Conservation (phyloP, 805 yeast species). For the Ogataea kodamae region DNA sequence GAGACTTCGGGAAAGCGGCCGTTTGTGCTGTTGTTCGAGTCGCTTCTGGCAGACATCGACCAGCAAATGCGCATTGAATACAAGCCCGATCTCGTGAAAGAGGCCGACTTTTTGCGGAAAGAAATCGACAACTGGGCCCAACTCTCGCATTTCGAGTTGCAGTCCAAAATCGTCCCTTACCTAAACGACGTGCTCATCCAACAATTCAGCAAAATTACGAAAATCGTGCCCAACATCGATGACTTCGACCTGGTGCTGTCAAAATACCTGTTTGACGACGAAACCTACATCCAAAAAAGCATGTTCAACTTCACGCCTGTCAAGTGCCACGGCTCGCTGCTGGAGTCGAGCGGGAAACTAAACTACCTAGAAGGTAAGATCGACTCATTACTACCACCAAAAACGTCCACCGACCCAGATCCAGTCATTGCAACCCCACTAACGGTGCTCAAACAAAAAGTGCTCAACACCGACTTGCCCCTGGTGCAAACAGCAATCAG, state of each 20-base stretch:
- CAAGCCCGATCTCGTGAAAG: conserved; percentile 11
- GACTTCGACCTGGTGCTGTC: conserved; percentile 31
- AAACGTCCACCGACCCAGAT: conserved; percentile 1
- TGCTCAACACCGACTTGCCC: conserved; percentile 25
- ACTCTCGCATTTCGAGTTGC: conserved; percentile 34
- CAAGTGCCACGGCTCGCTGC: conserved; percentile 31
- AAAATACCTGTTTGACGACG: conserved; percentile 27
- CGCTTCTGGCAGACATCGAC: conserved; percentile 27
- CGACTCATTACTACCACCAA: conserved; percentile 25
- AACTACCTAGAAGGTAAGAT: conserved; percentile 32
- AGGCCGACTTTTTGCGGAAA: conserved; percentile 11
- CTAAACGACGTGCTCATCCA: conserved; percentile 26
- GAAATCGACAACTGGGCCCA: conserved; percentile 34
- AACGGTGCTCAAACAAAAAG: conserved; percentile 16
- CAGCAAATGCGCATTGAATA: conserved; percentile 11
- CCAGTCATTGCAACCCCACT: conserved; percentile 15
- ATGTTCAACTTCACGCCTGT: conserved; percentile 24
- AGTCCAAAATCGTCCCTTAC: conserved; percentile 31
- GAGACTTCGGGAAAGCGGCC: conserved; percentile 33
- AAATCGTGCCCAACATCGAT: conserved; percentile 32
- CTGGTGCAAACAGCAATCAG: conserved; percentile 27
- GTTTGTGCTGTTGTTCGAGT: conserved; percentile 21
- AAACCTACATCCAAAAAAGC: conserved; percentile 22
- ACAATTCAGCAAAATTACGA: conserved; percentile 29
- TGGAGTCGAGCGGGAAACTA: conserved; percentile 25